Percentiles rank a stretch among this genome's conserved stretches.
phyloP scores from a whole-genome alignment of 1,284 basidiomycete species.

The Sporisorium scitamineum region DNA sequence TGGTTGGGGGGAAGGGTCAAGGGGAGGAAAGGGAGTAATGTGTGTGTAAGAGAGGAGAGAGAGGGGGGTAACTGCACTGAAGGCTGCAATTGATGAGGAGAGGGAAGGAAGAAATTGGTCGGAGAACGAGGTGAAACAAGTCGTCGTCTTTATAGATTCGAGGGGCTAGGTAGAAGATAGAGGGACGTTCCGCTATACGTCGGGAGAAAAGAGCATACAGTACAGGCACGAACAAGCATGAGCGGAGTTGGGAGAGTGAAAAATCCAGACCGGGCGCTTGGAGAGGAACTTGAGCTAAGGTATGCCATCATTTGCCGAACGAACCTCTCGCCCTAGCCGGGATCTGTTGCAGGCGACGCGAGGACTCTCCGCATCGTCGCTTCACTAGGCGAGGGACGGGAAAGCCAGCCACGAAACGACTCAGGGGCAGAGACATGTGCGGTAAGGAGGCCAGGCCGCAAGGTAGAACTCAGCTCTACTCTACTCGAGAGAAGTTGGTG shows the following conservation, averaged over 20 bases:
- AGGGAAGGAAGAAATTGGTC: conserved; percentile 16
- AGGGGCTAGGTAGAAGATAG: conserved; percentile 4
- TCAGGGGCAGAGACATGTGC: conserved; percentile 12
- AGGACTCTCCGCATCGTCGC: background rate
- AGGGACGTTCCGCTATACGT: background rate
- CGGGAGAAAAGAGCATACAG: background rate
- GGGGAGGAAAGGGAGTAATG: conserved; percentile 1
- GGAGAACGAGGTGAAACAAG: conserved; percentile 18
- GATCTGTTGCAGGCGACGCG: no score
- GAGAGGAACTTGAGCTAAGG: background rate
- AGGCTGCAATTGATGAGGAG: conserved; percentile 45
- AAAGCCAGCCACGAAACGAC: background rate
- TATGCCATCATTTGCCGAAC: background rate
- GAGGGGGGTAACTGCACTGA: conserved; percentile 18
- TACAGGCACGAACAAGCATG: background rate
- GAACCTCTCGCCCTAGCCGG: no score
- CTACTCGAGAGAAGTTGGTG: conserved; percentile 22
- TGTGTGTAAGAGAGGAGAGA: conserved; percentile 14
- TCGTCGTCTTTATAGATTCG: conserved; percentile 27
- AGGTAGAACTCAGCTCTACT: no score
- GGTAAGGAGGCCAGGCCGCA: conserved; percentile 1
- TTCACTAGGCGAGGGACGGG: background rate
- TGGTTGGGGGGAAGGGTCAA: conserved; percentile 1
- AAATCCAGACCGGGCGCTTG: conserved; percentile 8
- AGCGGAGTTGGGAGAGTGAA: conserved; percentile 22